Conservation (phyloP, 2,329 filamentous ascomycete species). For the Aciculosporium take region DNA sequence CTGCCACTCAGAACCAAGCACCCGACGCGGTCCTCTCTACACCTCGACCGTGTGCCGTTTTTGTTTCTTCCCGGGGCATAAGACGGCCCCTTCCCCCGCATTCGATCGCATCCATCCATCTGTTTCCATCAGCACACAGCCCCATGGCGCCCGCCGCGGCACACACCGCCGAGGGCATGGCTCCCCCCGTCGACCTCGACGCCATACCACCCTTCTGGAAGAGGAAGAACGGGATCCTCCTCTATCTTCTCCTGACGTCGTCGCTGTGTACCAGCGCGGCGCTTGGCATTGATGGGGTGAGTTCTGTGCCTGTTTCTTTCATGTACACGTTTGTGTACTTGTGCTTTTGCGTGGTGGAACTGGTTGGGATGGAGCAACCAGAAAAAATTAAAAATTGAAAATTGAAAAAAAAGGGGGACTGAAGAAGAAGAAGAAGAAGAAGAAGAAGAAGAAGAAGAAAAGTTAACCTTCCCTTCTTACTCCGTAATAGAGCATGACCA, state of each 20-base stretch:
- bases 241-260: slow-evolving; percentile 29
- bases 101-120: no score
- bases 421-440: no score
- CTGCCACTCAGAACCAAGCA: no score
- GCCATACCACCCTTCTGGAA: slow-evolving; percentile 20
- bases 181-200: slow-evolving; percentile 18
- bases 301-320: slow-evolving; percentile 6
- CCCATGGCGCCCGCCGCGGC: slow-evolving; percentile 22
- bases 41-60: not conserved
- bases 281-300: slow-evolving; percentile 27
- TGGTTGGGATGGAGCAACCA: no score
- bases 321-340: no score
- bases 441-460: no score
- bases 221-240: slow-evolving; percentile 26
- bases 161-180: slow-evolving; percentile 16
- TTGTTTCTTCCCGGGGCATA: not conserved
- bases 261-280: slow-evolving; percentile 27
- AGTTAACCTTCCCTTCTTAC: no score
- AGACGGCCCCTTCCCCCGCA: no score
- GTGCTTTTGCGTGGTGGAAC: no score
- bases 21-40: no score
- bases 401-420: no score
- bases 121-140: not conserved
- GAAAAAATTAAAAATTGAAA: no score
- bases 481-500: slow-evolving; percentile 28